These are phyloP conservation scores for Metschnikowia drakensbergensis DNA, from an alignment of 805 yeast species.

Conservation along the genomic window DNA sequence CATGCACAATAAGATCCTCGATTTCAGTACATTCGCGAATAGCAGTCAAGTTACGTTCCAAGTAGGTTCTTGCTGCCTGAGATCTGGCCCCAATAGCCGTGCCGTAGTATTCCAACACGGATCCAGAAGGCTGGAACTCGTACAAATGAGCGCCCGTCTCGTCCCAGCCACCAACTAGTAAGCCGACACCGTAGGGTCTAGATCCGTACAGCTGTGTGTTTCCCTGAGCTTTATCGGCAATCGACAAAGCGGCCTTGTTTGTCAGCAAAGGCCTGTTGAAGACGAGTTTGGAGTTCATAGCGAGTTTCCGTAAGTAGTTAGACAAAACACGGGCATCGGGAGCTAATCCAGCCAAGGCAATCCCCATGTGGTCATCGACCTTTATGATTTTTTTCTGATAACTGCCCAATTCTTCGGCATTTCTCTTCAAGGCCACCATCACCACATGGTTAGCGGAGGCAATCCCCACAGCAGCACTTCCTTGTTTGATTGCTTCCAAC, in stretches of 20 bases:
- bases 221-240: conserved; percentile 95
- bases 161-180: conserved; percentile 85
- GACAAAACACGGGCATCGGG: conserved; percentile 96
- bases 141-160: conserved; percentile 90
- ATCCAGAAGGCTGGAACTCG: conserved; percentile 96
- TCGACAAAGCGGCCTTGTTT: conserved; percentile 73
- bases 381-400: conserved; percentile 91
- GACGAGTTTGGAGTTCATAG: conserved; percentile 80
- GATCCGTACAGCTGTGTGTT: conserved; percentile 96
- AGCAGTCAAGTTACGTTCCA: conserved; percentile 78
- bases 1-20: conserved; percentile 79
- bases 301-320: conserved; percentile 84
- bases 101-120: conserved; percentile 85
- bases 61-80: conserved; percentile 94
- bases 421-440: conserved; percentile 88
- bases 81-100: conserved; percentile 98
- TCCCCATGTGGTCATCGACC: conserved; percentile 90
- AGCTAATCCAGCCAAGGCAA: conserved; percentile 95
- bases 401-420: conserved; percentile 95
- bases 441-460: conserved; percentile 85
- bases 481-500: conserved; percentile 94
- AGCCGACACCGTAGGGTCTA: conserved; percentile 97
- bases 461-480: conserved; percentile 94
- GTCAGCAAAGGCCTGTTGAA: conserved; percentile 83
- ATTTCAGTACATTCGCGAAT: conserved; percentile 55